Evolutionary conservation across 106 monocot species (phyloP).

Genomic region (Dendrobium chrysotoxum): DNA sequence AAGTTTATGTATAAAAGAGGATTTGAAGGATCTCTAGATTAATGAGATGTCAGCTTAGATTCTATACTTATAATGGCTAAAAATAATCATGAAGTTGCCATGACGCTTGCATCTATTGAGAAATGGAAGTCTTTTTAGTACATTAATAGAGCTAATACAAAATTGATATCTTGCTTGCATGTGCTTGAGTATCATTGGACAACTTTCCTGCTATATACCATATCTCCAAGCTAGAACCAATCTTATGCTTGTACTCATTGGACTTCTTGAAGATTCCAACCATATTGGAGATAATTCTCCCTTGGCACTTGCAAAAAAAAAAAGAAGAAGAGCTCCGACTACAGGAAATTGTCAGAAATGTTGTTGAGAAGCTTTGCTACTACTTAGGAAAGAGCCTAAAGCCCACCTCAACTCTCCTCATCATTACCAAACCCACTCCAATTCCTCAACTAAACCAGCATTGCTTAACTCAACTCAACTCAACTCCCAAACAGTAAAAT

Average conservation of each 20-base stretch:
- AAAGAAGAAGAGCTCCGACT: constrained; percentile 78
- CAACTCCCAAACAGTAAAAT: too few species aligned
- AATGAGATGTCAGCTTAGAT: constrained; percentile 70
- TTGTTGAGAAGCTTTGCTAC: constrained; percentile 66
- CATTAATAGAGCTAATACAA: constrained; percentile 42
- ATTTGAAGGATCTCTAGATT: constrained; percentile 63
- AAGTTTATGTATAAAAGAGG: too few species aligned
- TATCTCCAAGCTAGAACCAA: constrained; percentile 57
- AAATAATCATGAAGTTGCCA: constrained; percentile 56
- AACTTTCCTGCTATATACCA: constrained; percentile 39
- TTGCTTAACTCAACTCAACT: too few species aligned
- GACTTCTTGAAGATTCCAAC: constrained; percentile 83
- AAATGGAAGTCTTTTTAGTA: constrained; percentile 61
- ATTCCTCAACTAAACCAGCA: too few species aligned
- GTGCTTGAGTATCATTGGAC: constrained; percentile 58
- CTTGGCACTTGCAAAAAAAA: constrained; percentile 57
- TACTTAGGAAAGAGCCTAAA: constrained; percentile 25
- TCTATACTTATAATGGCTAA: constrained; percentile 60
- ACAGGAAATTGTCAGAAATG: constrained; percentile 58
- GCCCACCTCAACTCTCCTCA: too few species aligned
- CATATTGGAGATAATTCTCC: constrained; percentile 81
- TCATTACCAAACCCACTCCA: too few species aligned
- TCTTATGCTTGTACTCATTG: constrained; percentile 56
- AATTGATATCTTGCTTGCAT: constrained; percentile 81
- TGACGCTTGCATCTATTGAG: constrained; percentile 41